phyloP scores from a whole-genome alignment of 768 basidiomycete genomes.

The Termitomyces bulborhizus region DNA sequence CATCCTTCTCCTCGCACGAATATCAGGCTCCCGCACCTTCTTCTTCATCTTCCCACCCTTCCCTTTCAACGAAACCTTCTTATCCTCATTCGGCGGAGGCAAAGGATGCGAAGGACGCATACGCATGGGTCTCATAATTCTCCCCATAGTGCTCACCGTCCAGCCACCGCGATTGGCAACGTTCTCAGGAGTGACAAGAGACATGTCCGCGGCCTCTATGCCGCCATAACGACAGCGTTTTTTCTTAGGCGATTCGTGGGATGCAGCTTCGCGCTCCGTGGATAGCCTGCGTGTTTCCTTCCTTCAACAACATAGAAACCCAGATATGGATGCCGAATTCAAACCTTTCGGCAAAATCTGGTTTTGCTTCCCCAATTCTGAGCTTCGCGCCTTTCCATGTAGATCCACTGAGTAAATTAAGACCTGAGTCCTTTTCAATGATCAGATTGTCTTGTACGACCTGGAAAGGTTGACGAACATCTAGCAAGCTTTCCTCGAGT shows the following conservation, averaged over 20 bases:
- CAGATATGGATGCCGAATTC: conserved; percentile 5
- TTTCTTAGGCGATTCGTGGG: conserved; percentile 34
- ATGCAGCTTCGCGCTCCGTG: conserved; percentile 25
- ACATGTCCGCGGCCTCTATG: conserved; percentile 55
- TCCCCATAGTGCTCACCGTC: conserved; percentile 62
- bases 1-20: conserved; percentile 51
- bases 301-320: not conserved
- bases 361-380: conserved; percentile 78
- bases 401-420: conserved; percentile 72
- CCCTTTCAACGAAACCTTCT: conserved; percentile 10
- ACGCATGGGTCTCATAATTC: conserved; percentile 57
- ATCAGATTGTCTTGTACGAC: not conserved
- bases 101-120: conserved; percentile 69
- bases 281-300: conserved; percentile 21
- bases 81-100: conserved; percentile 23
- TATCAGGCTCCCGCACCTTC: conserved; percentile 44
- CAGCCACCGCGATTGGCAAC: conserved; percentile 51
- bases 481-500: conserved; percentile 51
- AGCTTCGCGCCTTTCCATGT: conserved; percentile 88
- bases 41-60: conserved; percentile 27
- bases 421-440: conserved; percentile 57
- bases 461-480: conserved; percentile 40
- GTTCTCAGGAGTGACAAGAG: conserved; percentile 53
- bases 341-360: conserved; percentile 62
- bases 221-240: conserved; percentile 33